Evolutionary conservation across 2,329 filamentous ascomycete genomes (phyloP), one percentile per base, ranked within the genome.

Genomic region (Paecilomyces formosus): DNA sequence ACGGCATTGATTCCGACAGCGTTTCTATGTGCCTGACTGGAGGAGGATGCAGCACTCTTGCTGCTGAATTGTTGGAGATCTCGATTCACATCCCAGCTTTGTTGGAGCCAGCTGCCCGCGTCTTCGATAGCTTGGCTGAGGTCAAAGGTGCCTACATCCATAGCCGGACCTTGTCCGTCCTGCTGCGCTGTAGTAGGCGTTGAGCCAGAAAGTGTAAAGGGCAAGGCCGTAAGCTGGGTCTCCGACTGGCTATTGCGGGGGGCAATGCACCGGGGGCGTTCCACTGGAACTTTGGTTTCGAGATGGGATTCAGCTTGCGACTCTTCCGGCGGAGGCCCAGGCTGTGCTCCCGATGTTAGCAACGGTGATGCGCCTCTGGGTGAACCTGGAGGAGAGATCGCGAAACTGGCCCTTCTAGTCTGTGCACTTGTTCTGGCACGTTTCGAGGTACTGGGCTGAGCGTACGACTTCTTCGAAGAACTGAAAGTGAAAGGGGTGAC

Each of bases 111-210:
- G 60, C 74, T 78, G 4, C 76, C 76, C 9, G 76, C 68, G 57
- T 79, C 77, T 5, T 72, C 72, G n/a, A 79, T 76, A 1, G 75
- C 75, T 62, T 76, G 72, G 51, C 69, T 74, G 4, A 78, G 68
- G 57, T 77, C 72, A 55, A 78, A 78, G n/a, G 67, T 70, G 9
- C 76, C 72, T 11, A 62, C 58, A 45, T 67, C 69, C 53, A 64
- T 59, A 35, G 62, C 50, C 24, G 57, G 62, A 18, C 68, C 68
- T 62, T 76, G 74, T 3, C 72, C 71, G 57, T 75, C 72, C 56
- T 74, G 65, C 15, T 66, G 72, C 11, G 62, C 67, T 7, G 68
- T 72, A 12, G 64, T 63, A 1, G 66, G 67, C 3, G 69, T 71
- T 7, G 71, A 71, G 11, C 65, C 69, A 6, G 66, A 66, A 7